Evolutionary conservation across 495 filamentous ascomycete species (phyloP), one percentile per base, ranked within the genome.

Genomic region (Penicillium canescens): DNA sequence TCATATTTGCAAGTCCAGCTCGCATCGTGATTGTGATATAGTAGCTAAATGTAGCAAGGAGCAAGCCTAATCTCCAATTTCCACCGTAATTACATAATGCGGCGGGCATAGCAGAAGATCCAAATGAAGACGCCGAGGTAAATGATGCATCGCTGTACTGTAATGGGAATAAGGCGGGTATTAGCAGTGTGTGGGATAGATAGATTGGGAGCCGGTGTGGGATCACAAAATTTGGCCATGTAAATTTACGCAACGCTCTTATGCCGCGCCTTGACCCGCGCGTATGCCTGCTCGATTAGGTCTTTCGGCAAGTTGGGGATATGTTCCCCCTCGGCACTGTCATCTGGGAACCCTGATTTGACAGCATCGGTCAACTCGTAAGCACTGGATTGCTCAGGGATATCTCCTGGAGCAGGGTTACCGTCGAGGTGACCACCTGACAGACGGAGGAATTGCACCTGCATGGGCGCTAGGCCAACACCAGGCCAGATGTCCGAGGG

Each of bases 401-500:
- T 52, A 4, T 57, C 33, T 4, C 44, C 38, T 4, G 58, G 52
- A 0, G 54, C 43, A 31, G 49, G 42, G 12, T 55, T 57, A 41
- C 55, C 59, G 40, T 71, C 66, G 0, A 77, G 57, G 16, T 62
- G 62, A 14, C 71, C 74, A 1, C 75, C 75, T 3, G 70, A 62
- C 46, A 77, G 62, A 8, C 75, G 65, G 8, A 59, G 59, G 20
- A 89, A 77, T 45, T 83, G 72, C 44, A 84, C 85, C 42, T 79
- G 76, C 61, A 77, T 74, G 23, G 86, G 86, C 28, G 77, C 78
- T 41, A 81, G 75, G 49, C 78, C 76, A 24, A 90, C 73, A 6
- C 87, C 89, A 0, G 86, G 86, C 94, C 93, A 98, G 37, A 98
- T 84, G 62, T 97, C 95, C 3, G 85, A 83, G 0, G 94, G 94